Percentiles rank a stretch among this genome's conserved stretches.
Conservation (phyloP, 331 rosid genomes). For the Quercus phellos region DNA sequence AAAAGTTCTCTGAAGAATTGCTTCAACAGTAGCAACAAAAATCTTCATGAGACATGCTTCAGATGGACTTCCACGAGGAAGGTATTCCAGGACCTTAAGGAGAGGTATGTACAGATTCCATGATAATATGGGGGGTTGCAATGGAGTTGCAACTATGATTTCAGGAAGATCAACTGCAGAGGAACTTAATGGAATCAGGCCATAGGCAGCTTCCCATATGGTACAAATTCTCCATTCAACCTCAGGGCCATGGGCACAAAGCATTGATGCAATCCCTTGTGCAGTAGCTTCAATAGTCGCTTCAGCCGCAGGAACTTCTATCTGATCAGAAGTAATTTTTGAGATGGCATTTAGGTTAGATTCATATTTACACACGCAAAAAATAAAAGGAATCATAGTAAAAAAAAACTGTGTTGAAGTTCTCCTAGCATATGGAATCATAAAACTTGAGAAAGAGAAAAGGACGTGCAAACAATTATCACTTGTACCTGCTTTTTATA, state of each 20-base stretch:
- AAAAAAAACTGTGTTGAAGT: background rate
- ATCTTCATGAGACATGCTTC: slow-evolving; percentile 96
- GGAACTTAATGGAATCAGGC: slow-evolving; percentile 85
- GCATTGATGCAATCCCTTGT: slow-evolving; percentile 94
- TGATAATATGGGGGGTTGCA: slow-evolving; percentile 79
- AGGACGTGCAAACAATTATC: background rate
- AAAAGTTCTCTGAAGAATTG: slow-evolving; percentile 81
- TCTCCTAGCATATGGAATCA: background rate
- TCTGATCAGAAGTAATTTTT: slow-evolving; percentile 36
- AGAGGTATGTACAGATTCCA: slow-evolving; percentile 94
- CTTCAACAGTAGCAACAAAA: slow-evolving; percentile 93
- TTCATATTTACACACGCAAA: background rate
- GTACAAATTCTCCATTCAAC: slow-evolving; percentile 99
- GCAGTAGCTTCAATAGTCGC: slow-evolving; percentile 96
- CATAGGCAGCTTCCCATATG: slow-evolving; percentile 98
- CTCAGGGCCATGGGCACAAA: slow-evolving; percentile 97
- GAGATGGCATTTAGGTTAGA: background rate
- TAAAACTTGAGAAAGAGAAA: background rate
- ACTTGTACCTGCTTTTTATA: slow-evolving; percentile 71
- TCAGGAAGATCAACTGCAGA: slow-evolving; percentile 93
- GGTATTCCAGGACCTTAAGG: slow-evolving; percentile 88
- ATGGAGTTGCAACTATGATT: slow-evolving; percentile 81
- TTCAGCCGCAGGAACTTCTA: slow-evolving; percentile 86
- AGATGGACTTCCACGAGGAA: slow-evolving; percentile 98
- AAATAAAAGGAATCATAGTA: background rate